Base-by-base conservation (phyloP, 2,329 filamentous ascomycete species). In the Talaromyces islandicus region DNA sequence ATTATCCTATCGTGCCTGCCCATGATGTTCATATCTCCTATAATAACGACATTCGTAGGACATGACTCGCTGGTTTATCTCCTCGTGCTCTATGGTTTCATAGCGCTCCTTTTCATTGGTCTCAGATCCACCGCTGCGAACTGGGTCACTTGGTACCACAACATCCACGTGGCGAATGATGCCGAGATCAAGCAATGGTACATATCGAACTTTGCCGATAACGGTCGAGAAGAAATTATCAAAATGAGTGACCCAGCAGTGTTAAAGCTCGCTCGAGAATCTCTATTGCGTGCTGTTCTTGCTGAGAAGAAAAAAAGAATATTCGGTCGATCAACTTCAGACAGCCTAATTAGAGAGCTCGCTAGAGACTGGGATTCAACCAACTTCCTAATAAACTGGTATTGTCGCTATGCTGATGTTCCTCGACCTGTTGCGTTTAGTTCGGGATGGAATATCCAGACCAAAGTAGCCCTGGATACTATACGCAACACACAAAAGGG, bases 31-130 rank as follows among this genome's bases (percentile, higher is more conserved):
- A 71, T 86, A 24, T 83, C 83, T 0, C 85, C 85, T 0, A 72
- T 86, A 21, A 68, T 85, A 10, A 84, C 84, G 0, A 78, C 79
- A 0, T 85, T 81, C 65, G 71, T 75, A 10, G 77, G 77, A 1
- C 73, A 84, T 63, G 84, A 87, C 64, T 74, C 83, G 0, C 72
- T 78, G 27, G 78, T 87, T 30, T 87, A 87, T 64, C 76, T 85
- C 1, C 74, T 78, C 2, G 73, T 85, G 1, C 71, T 85, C 1
- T 85, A 81, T 59, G 62, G 77, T 3, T 85, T 86, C 64, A 74
- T 86, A 4, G 66, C 73, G 9, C 65, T 80, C 6, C 75, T 87
- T 1, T 64, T 85, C 1, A 65, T 83, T 21, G 81, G 81, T 10
- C 80, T 85, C 61, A 77, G 83, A n/a, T 74, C 73, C 1, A 77